These are phyloP conservation scores for Trichoderma aggressivum DNA, from an alignment of 2,329 filamentous ascomycete species.

Conservation along the genomic window DNA sequence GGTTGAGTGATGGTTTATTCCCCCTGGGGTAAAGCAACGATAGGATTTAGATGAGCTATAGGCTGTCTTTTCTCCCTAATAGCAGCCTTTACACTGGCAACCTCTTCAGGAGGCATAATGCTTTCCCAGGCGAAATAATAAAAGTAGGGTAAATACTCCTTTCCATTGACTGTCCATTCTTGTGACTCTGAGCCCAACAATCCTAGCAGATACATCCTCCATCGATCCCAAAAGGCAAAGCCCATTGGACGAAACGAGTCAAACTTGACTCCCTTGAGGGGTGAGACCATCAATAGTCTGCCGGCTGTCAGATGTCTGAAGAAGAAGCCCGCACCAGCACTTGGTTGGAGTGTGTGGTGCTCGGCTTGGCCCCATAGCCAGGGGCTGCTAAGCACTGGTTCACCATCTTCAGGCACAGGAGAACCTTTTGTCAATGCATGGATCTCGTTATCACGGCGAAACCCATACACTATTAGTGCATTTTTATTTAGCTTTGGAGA, in stretches of 20 bases:
- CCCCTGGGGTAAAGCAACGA: no score
- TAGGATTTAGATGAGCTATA: no score
- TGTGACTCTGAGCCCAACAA: not conserved
- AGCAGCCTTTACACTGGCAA: not conserved
- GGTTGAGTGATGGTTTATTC: no score
- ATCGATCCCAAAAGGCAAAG: constrained; percentile 23
- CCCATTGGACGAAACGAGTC: constrained; percentile 22
- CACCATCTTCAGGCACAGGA: not conserved
- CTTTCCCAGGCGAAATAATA: constrained; percentile 10
- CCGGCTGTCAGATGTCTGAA: not conserved
- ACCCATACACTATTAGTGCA: not conserved
- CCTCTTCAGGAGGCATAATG: not conserved
- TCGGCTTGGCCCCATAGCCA: not conserved
- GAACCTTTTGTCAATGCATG: not conserved
- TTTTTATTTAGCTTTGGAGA: not conserved
- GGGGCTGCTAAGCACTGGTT: not conserved
- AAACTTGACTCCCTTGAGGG: constrained; percentile 3
- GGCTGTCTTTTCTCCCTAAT: not conserved
- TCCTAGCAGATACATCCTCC: constrained; percentile 22
- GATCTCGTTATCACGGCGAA: not conserved
- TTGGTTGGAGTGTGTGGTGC: rapidly evolving
- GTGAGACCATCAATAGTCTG: not conserved
- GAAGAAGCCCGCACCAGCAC: not conserved
- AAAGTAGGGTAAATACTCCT: not conserved
- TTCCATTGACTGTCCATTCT: not conserved